phyloP scores from a whole-genome alignment of 306 rosid genomes.

The Cicer pinnatifidum region DNA sequence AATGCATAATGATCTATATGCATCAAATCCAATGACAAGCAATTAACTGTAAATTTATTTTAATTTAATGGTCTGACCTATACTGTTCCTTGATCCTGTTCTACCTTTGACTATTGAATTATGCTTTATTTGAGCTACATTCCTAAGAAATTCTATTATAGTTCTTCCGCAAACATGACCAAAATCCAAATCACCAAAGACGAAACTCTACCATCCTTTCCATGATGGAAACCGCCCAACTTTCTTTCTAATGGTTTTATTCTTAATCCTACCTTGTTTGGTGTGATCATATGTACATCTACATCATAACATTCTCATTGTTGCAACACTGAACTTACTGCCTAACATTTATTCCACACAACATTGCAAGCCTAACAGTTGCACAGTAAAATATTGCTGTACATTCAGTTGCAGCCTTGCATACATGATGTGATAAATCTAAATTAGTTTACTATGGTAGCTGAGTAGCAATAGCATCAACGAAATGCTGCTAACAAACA shows the following conservation, averaged over 20 bases:
- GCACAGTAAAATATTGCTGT: neutral
- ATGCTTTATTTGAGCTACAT: neutral
- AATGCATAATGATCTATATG: neutral
- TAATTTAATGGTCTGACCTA: conserved; percentile 4
- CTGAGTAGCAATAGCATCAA: neutral
- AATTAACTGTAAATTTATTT: neutral
- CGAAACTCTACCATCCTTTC: neutral
- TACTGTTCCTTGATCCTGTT: neutral
- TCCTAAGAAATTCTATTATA: neutral
- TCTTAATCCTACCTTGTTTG: neutral
- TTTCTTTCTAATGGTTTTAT: neutral
- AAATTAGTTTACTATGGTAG: neutral
- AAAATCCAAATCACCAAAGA: neutral
- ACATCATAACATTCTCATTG: neutral
- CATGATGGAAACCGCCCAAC: neutral
- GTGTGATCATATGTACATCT: neutral
- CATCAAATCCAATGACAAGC: neutral
- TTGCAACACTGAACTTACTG: too few species aligned
- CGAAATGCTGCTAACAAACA: neutral
- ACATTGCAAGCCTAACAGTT: too few species aligned
- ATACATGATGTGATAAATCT: too few species aligned
- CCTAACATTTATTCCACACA: too few species aligned
- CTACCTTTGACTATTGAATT: neutral
- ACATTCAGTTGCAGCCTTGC: neutral
- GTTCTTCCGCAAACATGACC: neutral